These are phyloP conservation scores for Rhododendron griersonianum DNA, from an alignment of 148 eudicot genomes.

Conservation along the genomic window DNA sequence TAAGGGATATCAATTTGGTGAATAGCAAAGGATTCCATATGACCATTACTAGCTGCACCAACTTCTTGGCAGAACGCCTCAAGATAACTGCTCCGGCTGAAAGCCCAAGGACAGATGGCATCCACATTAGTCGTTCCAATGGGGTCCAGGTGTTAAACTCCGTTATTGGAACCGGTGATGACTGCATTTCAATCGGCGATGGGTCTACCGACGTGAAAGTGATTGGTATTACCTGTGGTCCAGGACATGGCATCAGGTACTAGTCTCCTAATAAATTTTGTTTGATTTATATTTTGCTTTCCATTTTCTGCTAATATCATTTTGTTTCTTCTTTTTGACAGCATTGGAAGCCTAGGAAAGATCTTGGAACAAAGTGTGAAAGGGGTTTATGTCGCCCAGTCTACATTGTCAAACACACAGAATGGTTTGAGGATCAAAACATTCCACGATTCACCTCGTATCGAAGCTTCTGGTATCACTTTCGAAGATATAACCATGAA, in stretches of 20 bases:
- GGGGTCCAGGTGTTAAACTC: constrained; percentile 25
- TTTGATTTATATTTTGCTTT: neutral
- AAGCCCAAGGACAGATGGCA: constrained; percentile 54
- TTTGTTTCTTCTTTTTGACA: neutral
- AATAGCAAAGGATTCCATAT: constrained; percentile 20
- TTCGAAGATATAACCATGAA: constrained; percentile 41
- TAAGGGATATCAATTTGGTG: neutral
- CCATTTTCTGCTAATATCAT: neutral
- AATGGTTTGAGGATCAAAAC: constrained; percentile 65
- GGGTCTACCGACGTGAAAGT: constrained; percentile 30
- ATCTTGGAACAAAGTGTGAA: constrained; percentile 26
- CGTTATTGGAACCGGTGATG: constrained; percentile 47
- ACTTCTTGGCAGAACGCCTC: constrained; percentile 27
- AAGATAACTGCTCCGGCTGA: constrained; percentile 34
- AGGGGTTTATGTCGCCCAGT: constrained; percentile 29
- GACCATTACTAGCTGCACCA: constrained; percentile 27
- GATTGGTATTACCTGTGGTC: constrained; percentile 37
- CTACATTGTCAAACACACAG: constrained; percentile 32
- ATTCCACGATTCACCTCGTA: constrained; percentile 20
- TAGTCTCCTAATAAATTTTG: neutral
- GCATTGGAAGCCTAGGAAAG: constrained; percentile 52
- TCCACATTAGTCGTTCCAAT: constrained; percentile 38
- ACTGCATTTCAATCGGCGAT: constrained; percentile 52
- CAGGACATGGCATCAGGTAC: constrained; percentile 68
- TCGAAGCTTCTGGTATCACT: constrained; percentile 25